These are phyloP conservation scores for Lactifluus piperatus DNA, from an alignment of 768 basidiomycete species.

Conservation along the genomic window DNA sequence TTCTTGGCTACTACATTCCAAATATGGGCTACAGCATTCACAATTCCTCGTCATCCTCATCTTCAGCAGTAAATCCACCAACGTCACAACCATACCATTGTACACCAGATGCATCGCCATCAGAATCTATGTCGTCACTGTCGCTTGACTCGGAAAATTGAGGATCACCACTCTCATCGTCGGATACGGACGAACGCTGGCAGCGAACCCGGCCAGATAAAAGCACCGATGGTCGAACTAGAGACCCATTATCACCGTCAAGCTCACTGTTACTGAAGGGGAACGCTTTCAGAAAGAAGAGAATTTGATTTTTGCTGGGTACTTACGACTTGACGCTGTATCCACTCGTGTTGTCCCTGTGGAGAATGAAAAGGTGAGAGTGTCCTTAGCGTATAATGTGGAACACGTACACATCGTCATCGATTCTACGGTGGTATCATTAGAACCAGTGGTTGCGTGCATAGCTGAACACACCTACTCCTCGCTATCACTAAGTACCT, in stretches of 20 bases:
- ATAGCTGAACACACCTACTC: neutral
- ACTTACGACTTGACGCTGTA: conserved; percentile 8
- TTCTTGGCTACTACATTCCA: neutral
- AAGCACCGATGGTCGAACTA: conserved; percentile 2
- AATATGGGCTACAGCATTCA: no score
- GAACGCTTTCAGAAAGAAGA: neutral
- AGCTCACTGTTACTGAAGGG: neutral
- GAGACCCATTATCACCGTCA: neutral
- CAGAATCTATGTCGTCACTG: neutral
- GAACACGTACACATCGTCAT: conserved; percentile 1
- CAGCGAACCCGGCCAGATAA: neutral
- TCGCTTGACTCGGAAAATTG: neutral
- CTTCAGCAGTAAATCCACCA: neutral
- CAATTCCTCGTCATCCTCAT: neutral
- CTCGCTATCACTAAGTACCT: conserved; percentile 4
- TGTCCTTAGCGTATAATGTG: neutral
- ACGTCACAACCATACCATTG: neutral
- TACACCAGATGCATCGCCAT: neutral
- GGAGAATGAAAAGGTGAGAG: neutral
- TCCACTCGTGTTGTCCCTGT: neutral
- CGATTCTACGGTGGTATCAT: neutral
- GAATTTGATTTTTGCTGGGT: neutral
- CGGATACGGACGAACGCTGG: neutral
- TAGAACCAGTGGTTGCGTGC: neutral
- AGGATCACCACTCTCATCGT: neutral